Evolutionary conservation across 108 stramenopile species (phyloP), one percentile per base, ranked within the genome.

Genomic region (Pseudonitzschia delicatissima): DNA sequence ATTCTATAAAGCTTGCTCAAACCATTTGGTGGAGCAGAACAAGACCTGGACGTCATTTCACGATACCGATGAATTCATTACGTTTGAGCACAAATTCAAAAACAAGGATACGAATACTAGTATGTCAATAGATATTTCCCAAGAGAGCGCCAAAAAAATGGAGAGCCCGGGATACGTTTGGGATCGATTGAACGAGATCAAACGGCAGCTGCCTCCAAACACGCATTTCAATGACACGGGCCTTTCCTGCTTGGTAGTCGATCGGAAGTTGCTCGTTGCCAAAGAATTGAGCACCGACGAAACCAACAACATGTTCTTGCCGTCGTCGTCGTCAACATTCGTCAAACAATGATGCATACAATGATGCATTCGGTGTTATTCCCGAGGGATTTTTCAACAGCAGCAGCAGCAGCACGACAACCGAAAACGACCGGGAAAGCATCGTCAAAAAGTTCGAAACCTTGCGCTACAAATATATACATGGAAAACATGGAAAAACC

Each of bases 391-490:
- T n/a, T n/a, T n/a, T n/a, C n/a, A n/a, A n/a, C n/a, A n/a, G n/a
- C n/a, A n/a, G n/a, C n/a, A n/a, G n/a, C n/a, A n/a, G n/a, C n/a
- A n/a, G n/a, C n/a, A n/a, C n/a, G n/a, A n/a, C n/a, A n/a, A n/a
- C n/a, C n/a, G n/a, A n/a, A n/a, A n/a, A n/a, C n/a, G n/a, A n/a
- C n/a, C n/a, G n/a, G n/a, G n/a, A n/a, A n/a, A n/a, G n/a, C 13
- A 0, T 26, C 49, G 0, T 17, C 26, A 36, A 15, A 9, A n/a
- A 40, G 36, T 36, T 67, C 20, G 66, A 67, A n/a, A 67, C 66
- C 12, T 34, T 67, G 23, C 52, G 66, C 33, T 67, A 31, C 27
- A 20, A 25, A 15, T 35, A 37, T 57, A 35, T 52, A 7, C n/a
- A n/a, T n/a, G n/a, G n/a, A n/a, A n/a, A n/a, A n/a, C n/a, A n/a